A percentile compares a stretch with the other conserved stretches of the same genome.
Conservation (phyloP, 108 stramenopile species). For the Cyclotella sp. region DNA sequence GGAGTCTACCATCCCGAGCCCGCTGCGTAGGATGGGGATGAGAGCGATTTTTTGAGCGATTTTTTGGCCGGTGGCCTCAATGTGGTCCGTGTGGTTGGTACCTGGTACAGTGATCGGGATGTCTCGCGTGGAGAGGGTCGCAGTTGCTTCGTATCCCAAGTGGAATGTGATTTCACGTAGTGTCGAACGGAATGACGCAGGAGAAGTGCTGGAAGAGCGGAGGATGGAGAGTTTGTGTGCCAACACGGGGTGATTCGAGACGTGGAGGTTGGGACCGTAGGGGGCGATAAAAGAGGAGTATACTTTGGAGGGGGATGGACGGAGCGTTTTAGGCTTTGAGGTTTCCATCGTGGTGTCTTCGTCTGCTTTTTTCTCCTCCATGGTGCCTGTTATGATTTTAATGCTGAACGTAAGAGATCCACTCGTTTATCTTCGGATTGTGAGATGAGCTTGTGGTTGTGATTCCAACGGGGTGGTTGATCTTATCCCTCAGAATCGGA, state of each 20-base stretch:
- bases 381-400: neutral
- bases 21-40: constrained; percentile 94
- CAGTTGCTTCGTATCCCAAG: constrained; percentile 97
- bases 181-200: constrained; percentile 84
- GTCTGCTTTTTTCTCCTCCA: constrained; percentile 40
- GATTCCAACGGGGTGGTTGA: no score
- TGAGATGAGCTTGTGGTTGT: no score
- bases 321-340: neutral
- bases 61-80: constrained; percentile 65
- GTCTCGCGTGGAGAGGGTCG: constrained; percentile 66
- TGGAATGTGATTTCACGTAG: constrained; percentile 95
- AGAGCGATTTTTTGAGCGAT: constrained; percentile 79
- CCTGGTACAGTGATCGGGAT: constrained; percentile 76
- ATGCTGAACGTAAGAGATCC: neutral
- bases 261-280: constrained; percentile 59
- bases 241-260: constrained; percentile 80
- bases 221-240: constrained; percentile 82
- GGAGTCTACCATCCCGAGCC: constrained; percentile 95
- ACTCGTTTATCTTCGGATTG: no score
- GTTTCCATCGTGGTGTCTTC: constrained; percentile 19
- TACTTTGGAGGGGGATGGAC: constrained; percentile 26
- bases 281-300: constrained; percentile 42
- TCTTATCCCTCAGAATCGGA: no score
- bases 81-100: constrained; percentile 41
- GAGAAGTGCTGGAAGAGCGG: constrained; percentile 74